A percentile compares a stretch with the other conserved stretches of the same genome.
phyloP scores from a whole-genome alignment of 1,139 yeast genomes.

The Candida buenavistaensis region DNA sequence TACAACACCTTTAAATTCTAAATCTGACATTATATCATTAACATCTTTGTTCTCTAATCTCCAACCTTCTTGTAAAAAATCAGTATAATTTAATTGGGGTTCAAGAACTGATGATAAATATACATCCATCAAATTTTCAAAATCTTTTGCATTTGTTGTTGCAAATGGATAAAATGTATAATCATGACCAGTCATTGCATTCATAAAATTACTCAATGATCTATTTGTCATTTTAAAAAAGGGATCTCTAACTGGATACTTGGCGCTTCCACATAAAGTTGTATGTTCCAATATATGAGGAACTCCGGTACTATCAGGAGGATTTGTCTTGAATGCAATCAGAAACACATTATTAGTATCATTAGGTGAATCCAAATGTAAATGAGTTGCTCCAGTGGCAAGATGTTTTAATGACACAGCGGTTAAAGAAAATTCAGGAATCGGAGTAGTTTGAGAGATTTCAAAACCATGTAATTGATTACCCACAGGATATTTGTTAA shows the following conservation, averaged over 20 bases:
- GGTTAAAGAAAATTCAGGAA: constrained; percentile 80
- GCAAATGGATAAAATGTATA: constrained; percentile 96
- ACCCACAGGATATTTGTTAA: constrained; percentile 63
- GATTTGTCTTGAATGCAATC: constrained; percentile 88
- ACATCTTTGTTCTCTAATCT: constrained; percentile 75
- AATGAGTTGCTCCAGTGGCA: constrained; percentile 73
- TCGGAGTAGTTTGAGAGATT: constrained; percentile 59
- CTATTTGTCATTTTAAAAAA: constrained; percentile 95
- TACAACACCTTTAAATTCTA: constrained; percentile 90
- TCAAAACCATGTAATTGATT: constrained; percentile 61
- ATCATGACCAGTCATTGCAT: constrained; percentile 98
- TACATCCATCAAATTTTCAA: constrained; percentile 79
- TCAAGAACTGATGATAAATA: constrained; percentile 85
- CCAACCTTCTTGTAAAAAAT: constrained; percentile 98
- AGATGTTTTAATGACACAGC: constrained; percentile 74
- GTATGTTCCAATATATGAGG: constrained; percentile 97
- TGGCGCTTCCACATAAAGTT: constrained; percentile 87
- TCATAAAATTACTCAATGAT: constrained; percentile 88
- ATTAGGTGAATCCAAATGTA: constrained; percentile 74
- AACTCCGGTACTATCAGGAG: constrained; percentile 90
- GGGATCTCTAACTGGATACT: constrained; percentile 94
- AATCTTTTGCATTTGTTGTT: constrained; percentile 84
- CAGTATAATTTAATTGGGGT: constrained; percentile 76
- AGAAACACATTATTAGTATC: constrained; percentile 87
- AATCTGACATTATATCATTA: constrained; percentile 56